A percentile compares a stretch with the other conserved stretches of the same genome.
Evolutionary conservation across 2,329 filamentous ascomycete genomes (phyloP).

Genomic region (Biscogniauxia mediterranea): DNA sequence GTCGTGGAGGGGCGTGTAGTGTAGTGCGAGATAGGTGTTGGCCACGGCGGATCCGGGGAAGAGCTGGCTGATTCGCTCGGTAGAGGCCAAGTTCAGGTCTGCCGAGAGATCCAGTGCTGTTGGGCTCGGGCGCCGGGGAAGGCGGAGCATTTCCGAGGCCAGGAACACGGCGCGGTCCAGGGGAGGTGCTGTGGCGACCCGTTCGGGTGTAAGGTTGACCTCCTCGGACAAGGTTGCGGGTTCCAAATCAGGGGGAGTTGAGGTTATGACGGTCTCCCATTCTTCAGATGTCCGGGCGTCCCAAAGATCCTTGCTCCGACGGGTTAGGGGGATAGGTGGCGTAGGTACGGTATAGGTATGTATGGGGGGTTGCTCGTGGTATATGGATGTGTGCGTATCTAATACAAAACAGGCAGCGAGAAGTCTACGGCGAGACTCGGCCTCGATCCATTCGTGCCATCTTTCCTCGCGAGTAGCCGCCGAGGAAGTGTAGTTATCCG

Average conservation of each 20-base stretch:
- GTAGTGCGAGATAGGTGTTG: constrained; percentile 55
- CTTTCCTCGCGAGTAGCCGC: constrained; percentile 32
- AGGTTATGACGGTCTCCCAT: constrained; percentile 42
- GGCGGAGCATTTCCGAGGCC: constrained; percentile 28
- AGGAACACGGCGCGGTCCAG: constrained; percentile 30
- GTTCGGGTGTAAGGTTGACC: constrained; percentile 36
- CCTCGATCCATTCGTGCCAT: constrained; percentile 53
- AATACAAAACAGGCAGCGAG: constrained; percentile 56
- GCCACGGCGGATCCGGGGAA: constrained; percentile 47
- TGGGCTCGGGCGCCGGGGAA: constrained; percentile 22
- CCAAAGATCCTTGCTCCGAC: constrained; percentile 47
- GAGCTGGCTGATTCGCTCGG: constrained; percentile 36
- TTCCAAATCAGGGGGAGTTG: constrained; percentile 23
- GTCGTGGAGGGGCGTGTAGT: constrained; percentile 57
- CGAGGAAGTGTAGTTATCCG: constrained; percentile 20
- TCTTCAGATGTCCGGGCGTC: constrained; percentile 42
- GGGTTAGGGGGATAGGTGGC: constrained; percentile 48
- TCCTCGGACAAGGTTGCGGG: constrained; percentile 31
- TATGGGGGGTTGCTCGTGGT: constrained; percentile 48
- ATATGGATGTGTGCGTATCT: constrained; percentile 55
- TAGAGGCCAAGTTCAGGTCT: constrained; percentile 20
- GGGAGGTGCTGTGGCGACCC: constrained; percentile 32
- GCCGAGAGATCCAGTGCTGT: constrained; percentile 19
- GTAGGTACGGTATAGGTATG: constrained; percentile 35
- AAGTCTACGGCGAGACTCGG: constrained; percentile 52